phyloP scores from a whole-genome alignment of 1,284 basidiomycete genomes.

The Sanghuangporus sanghuang region DNA sequence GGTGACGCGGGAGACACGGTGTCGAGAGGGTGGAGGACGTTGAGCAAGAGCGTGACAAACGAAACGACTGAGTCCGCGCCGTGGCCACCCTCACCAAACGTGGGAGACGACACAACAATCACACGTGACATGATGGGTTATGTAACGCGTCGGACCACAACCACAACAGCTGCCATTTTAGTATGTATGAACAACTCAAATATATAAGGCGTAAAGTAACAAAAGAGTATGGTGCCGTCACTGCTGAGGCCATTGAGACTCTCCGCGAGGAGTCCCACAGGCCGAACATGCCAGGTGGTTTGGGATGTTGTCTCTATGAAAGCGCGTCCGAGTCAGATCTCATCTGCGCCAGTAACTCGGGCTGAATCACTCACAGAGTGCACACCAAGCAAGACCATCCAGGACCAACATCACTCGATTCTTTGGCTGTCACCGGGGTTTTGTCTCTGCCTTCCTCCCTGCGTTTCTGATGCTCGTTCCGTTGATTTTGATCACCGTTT shows the following conservation, averaged over 20 bases:
- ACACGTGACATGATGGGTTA: neutral
- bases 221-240: neutral
- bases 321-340: neutral
- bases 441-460: neutral
- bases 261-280: constrained; percentile 36
- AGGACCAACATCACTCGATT: neutral
- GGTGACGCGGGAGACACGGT: neutral
- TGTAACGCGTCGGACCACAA: neutral
- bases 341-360: neutral
- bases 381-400: constrained; percentile 49
- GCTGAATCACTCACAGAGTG: constrained; percentile 40
- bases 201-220: neutral
- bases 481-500: neutral
- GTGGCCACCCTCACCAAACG: neutral
- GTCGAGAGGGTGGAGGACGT: constrained; percentile 2
- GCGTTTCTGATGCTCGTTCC: neutral
- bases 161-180: neutral
- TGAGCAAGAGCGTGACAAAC: neutral
- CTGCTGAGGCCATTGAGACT: constrained; percentile 12
- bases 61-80: neutral
- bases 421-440: neutral
- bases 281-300: constrained; percentile 47
- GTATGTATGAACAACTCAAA: neutral
- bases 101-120: neutral
- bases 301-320: constrained; percentile 39